Base-by-base conservation (phyloP, 164 flowering plant genomes). In the Cinnamomum chago region DNA sequence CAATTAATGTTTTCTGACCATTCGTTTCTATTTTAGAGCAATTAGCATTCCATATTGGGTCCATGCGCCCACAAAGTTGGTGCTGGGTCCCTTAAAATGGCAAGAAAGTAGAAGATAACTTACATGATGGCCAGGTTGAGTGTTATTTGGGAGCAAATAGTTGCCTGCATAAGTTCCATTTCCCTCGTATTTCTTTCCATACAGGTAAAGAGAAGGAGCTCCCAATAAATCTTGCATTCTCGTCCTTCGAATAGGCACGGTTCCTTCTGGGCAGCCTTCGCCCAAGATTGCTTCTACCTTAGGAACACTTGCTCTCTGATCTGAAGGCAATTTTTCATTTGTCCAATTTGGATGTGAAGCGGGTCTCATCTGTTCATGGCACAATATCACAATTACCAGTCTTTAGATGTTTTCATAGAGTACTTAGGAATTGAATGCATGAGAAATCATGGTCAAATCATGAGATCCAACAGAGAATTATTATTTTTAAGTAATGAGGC, bases 171-270 rank as follows among this genome's bases (percentile, higher is more conserved):
- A 33, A 33, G 62, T 17, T 22, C 20, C 62, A 58, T 58, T 58
- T 58, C 22, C 62, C 30, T 11, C 30, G 9, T 27, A 15, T 30
- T 68, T 68, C n/a, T 33, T 68, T 17, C 70, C 70, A 40, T 27
- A 47, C 17, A 12, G 5, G 11, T 17, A 13, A 18, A n/a, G 52
- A 35, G 51, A 18, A 17, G 10, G 35, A 17, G 70, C 51, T 68
- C 70, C 47, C 7, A 68, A 17, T n/a, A 68, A n/a, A 10, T 68
- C 70, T 35, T 68, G 52, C 70, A 68, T 68, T 11, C 22, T 35
- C 5, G 24, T 40, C 52, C 70, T 18, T 47, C 70, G 70, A 47
- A 68, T 68, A 18, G 70, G 70, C 2, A 68, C 70, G 3, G 25
- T 35, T 35, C 70, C 70, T 33, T 33, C 24, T 18, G 70, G 55